phyloP scores from a whole-genome alignment of 73 alveolate genomes.

The Paramecium bursaria region DNA sequence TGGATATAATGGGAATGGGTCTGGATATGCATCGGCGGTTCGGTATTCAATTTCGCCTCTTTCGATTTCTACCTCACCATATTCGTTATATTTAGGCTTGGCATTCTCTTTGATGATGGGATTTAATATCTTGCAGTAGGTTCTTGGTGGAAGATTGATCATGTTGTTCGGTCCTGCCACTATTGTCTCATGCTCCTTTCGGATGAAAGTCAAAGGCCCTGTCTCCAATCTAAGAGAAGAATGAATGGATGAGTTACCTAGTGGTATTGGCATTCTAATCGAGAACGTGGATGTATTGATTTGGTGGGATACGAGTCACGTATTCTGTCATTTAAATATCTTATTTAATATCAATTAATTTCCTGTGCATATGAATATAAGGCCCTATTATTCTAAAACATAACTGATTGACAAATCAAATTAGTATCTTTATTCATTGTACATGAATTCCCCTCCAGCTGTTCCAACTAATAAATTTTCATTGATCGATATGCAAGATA shows the following conservation, averaged over 20 bases:
- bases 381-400: no score
- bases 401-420: no score
- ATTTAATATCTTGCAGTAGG: constrained; percentile 77
- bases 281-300: constrained; percentile 71
- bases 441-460: no score
- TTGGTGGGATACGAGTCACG: constrained; percentile 73
- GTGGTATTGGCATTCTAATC: constrained; percentile 73
- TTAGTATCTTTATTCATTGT: no score
- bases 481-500: no score
- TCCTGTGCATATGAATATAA: not conserved
- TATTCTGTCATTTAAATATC: constrained; percentile 57
- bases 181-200: constrained; percentile 74
- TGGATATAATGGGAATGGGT: constrained; percentile 89
- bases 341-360: not conserved
- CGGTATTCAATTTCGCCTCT: constrained; percentile 81
- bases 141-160: constrained; percentile 80
- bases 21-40: constrained; percentile 73
- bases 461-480: no score
- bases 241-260: constrained; percentile 10
- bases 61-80: constrained; percentile 73
- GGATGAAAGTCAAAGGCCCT: constrained; percentile 79
- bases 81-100: constrained; percentile 56
- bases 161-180: constrained; percentile 75
- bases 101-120: constrained; percentile 76
- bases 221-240: constrained; percentile 25